Conservation (phyloP, 75 land plant genomes). For the Picea sitchensis region DNA sequence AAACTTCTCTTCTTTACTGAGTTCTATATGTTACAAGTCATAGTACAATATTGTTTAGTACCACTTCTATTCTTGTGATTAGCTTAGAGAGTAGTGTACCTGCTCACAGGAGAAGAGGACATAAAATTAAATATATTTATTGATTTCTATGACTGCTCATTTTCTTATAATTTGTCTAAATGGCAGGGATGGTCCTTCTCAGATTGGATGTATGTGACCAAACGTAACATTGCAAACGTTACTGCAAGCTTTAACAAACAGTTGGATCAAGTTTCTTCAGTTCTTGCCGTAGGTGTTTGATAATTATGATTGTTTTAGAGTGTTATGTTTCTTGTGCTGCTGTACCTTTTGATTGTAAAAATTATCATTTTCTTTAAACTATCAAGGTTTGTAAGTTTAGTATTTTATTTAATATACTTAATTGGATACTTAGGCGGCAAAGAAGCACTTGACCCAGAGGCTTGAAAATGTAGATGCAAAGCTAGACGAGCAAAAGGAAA, state of each 20-base stretch:
- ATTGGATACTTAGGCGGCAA: constrained; percentile 43
- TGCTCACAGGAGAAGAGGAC: background rate
- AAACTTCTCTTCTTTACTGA: background rate
- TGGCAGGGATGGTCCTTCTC: constrained; percentile 77
- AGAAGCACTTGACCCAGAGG: constrained; percentile 59
- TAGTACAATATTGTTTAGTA: background rate
- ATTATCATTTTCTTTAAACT: background rate
- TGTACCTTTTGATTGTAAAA: background rate
- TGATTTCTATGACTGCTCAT: background rate
- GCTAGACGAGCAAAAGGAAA: constrained; percentile 73
- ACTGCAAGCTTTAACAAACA: constrained; percentile 74
- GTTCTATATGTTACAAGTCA: background rate
- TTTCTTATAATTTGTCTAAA: background rate
- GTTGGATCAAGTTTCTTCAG: constrained; percentile 72
- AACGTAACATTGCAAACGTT: constrained; percentile 78
- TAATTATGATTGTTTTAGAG: background rate
- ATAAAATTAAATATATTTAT: background rate
- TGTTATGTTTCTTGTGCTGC: background rate
- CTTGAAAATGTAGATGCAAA: constrained; percentile 65
- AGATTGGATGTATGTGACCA: constrained; percentile 92
- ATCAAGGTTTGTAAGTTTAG: no score
- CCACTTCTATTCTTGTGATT: background rate
- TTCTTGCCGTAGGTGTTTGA: constrained; percentile 50
- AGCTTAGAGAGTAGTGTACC: background rate
- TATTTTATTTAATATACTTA: background rate